Percentiles rank a stretch among this genome's conserved stretches.
Evolutionary conservation across 352 stramenopile species (phyloP).

Genomic region (Pythium guiyangense): DNA sequence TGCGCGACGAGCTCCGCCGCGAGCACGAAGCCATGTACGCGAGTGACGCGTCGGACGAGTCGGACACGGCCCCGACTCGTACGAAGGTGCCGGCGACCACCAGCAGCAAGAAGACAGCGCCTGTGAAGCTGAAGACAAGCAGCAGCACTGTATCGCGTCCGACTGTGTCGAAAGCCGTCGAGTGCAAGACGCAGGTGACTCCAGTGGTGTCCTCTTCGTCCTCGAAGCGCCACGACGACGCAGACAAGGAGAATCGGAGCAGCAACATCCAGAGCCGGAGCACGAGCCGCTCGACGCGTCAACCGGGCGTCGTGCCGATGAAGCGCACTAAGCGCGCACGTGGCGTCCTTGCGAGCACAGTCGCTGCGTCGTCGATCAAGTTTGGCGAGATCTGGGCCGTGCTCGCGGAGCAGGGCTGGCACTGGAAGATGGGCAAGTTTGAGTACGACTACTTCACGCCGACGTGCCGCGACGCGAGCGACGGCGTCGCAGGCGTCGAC

Average conservation of each 20-base stretch:
- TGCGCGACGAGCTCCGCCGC: conserved; percentile 30
- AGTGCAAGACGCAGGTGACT: neutral
- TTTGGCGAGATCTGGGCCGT: conserved; percentile 56
- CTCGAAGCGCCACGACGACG: conserved; percentile 12
- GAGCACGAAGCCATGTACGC: conserved; percentile 26
- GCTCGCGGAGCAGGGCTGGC: conserved; percentile 49
- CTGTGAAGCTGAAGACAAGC: too few species aligned
- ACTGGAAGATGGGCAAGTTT: conserved; percentile 29
- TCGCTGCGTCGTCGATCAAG: conserved; percentile 28
- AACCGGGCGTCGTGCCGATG: neutral
- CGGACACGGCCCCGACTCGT: neutral
- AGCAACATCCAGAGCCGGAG: conserved; percentile 5
- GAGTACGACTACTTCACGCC: conserved; percentile 75
- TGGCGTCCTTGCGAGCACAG: neutral
- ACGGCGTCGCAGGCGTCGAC: conserved; percentile 33
- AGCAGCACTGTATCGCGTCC: too few species aligned
- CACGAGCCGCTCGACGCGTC: neutral
- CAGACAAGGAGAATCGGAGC: conserved; percentile 13
- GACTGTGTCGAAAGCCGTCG: neutral
- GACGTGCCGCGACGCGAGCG: conserved; percentile 24
- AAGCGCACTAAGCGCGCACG: neutral
- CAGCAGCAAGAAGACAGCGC: too few species aligned
- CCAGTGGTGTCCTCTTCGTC: neutral
- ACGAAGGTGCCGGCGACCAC: neutral
- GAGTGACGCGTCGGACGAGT: too few species aligned